phyloP scores from a whole-genome alignment of 495 filamentous ascomycete species.

The Penicillium malachiteum region DNA sequence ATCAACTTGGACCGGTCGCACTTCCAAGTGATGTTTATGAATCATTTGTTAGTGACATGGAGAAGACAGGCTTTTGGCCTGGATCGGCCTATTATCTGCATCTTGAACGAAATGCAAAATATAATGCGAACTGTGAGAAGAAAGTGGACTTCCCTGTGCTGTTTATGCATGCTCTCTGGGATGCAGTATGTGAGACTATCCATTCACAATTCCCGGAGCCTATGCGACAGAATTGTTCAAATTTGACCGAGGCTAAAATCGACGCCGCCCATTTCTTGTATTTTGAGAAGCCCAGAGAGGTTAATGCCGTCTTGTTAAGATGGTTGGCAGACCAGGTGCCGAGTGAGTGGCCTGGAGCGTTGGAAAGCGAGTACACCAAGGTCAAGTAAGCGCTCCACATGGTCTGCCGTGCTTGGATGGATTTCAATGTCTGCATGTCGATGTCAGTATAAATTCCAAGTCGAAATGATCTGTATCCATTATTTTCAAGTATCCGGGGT shows the following conservation, averaged over 20 bases:
- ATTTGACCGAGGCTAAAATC: conserved; percentile 1
- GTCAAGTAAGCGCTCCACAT: background rate
- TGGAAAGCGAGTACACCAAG: background rate
- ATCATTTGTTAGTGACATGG: background rate
- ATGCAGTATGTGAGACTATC: background rate
- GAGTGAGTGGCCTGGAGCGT: conserved; percentile 1
- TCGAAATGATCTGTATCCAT: too few species aligned
- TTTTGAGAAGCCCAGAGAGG: conserved; percentile 1
- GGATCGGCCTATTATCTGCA: conserved; percentile 4
- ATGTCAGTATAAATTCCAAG: too few species aligned
- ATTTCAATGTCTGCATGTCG: too few species aligned
- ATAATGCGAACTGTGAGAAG: background rate
- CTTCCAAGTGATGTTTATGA: background rate
- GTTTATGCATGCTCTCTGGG: conserved; percentile 2
- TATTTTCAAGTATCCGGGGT: too few species aligned
- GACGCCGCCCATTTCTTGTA: background rate
- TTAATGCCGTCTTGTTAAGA: conserved; percentile 1
- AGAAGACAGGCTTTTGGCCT: background rate
- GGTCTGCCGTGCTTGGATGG: too few species aligned
- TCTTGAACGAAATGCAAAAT: conserved; percentile 3
- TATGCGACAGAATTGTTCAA: conserved; percentile 2
- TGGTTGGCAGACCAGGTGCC: background rate
- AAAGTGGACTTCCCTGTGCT: background rate
- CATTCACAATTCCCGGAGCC: background rate
- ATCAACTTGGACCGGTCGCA: background rate